Evolutionary conservation across 345 rosid genomes (phyloP), one percentile per base, ranked within the genome.

Genomic region (Arabis hirsuta): DNA sequence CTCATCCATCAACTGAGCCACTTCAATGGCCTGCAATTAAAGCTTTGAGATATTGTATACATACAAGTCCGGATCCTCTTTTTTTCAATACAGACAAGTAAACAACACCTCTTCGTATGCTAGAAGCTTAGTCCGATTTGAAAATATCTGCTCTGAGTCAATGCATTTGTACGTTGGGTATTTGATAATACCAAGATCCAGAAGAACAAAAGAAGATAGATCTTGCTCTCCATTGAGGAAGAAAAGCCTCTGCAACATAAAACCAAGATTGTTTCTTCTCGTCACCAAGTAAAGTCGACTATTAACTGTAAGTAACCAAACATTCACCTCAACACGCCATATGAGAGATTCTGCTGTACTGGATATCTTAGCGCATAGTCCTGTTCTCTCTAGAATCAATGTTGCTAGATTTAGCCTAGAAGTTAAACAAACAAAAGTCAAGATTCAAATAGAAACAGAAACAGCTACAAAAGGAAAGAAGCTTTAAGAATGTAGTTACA

Each of bases 221-320:
- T 91, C 88, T 79, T 91, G 96, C 60, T 86, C 95, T 75, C 96
- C 97, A 62, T 89, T 91, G 72, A 94, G 86, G 77, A 94, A 94
- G 84, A 94, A 91, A 73, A 89, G 92, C 67, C 97, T 84, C 98
- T 94, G 93, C 85, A 82, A 19, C 60, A 62, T 32, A 11, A 54
- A 65, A 66, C 56, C 7, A 63, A 48, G 59, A 16, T 61, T 7
- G 26, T 38, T 46, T 29, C 52, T 11, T 47, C 58, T 72, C 41
- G 34, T 39, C 61, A 24, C 27, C 19, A 48, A 34, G 9, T 24
- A 22, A 22, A 22, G 24, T 22, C 56, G 3, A 6, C 54, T 46
- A 27, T 22, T 29, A 46, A 46, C 24, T 10, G 26, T 5, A 54
- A 19, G 64, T n/a, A 54, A 8, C 20, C 27, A 29, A 41, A 12